These are phyloP conservation scores for Erysimum cheiri DNA, from an alignment of 441 rosid species.

Conservation along the genomic window DNA sequence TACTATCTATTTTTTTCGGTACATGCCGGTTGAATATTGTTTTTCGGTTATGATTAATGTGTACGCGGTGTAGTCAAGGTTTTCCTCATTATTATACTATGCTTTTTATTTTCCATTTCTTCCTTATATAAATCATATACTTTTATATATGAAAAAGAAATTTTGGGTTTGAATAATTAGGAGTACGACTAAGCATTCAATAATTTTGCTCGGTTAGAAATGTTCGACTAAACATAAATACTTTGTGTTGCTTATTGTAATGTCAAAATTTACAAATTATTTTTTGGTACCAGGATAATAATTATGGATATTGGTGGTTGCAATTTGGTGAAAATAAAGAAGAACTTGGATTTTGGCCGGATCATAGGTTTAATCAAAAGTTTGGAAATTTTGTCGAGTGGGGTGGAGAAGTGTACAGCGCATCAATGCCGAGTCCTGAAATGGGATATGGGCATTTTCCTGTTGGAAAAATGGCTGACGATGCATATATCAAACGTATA, in stretches of 20 bases:
- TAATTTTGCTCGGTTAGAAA: no score
- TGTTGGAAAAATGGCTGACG: rapidly evolving
- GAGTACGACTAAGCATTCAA: neutral
- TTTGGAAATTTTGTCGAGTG: conserved; percentile 16
- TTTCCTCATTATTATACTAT: neutral
- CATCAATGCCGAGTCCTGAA: neutral
- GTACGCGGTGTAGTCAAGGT: conserved; percentile 21
- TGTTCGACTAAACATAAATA: neutral
- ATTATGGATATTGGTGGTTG: conserved; percentile 22
- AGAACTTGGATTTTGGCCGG: conserved; percentile 23
- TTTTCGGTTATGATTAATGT: no score
- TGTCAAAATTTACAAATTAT: neutral
- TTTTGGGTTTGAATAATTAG: neutral
- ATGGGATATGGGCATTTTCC: conserved; percentile 27
- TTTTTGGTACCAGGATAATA: conserved; percentile 6
- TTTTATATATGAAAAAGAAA: no score
- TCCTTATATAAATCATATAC: no score
- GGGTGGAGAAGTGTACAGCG: conserved; percentile 33
- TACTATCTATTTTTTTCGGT: no score
- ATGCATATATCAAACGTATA: conserved; percentile 6
- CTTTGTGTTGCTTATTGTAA: neutral
- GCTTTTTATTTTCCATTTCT: no score
- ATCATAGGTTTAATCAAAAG: neutral
- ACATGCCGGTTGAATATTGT: no score
- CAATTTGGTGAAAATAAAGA: neutral